A percentile compares a stretch with the other conserved stretches of the same genome.
Evolutionary conservation across 2,329 filamentous ascomycete species (phyloP).

Genomic region (Claviceps sp.): DNA sequence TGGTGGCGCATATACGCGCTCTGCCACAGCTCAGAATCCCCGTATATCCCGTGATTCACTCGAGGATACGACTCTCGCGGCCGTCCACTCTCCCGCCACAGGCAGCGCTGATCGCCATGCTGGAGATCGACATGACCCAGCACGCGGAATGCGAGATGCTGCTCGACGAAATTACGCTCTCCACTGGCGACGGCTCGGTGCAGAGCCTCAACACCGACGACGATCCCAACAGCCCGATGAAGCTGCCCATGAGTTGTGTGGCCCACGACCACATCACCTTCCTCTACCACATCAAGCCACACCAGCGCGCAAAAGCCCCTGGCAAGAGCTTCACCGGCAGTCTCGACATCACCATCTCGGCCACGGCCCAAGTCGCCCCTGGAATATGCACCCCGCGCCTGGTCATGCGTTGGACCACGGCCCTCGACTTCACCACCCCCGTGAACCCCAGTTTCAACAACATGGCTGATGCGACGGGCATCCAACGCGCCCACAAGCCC

Average conservation of each 20-base stretch:
- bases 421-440: slow-evolving; percentile 54
- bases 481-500: slow-evolving; percentile 47
- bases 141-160: slow-evolving; percentile 54
- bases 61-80: slow-evolving; percentile 58
- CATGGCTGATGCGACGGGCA: slow-evolving; percentile 35
- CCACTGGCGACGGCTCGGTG: slow-evolving; percentile 43
- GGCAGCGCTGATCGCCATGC: slow-evolving; percentile 50
- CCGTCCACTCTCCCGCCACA: slow-evolving; percentile 45
- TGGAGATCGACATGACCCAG: slow-evolving; percentile 62
- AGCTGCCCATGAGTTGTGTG: slow-evolving; percentile 47
- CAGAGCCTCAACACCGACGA: slow-evolving; percentile 37
- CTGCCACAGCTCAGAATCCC: slow-evolving; percentile 49
- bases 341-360: slow-evolving; percentile 47
- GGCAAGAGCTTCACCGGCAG: slow-evolving; percentile 37
- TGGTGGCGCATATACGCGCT: slow-evolving; percentile 49
- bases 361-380: slow-evolving; percentile 42
- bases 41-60: slow-evolving; percentile 57
- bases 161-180: slow-evolving; percentile 45
- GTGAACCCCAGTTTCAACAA: slow-evolving; percentile 50
- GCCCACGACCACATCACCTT: slow-evolving; percentile 66
- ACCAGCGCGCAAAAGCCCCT: slow-evolving; percentile 29
- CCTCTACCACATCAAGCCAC: slow-evolving; percentile 52
- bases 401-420: slow-evolving; percentile 53
- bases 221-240: slow-evolving; percentile 23
- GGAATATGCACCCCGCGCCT: slow-evolving; percentile 47